Evolutionary conservation across 306 rosid species (phyloP), one percentile per base, ranked within the genome.

Genomic region (Sophora flavescens): DNA sequence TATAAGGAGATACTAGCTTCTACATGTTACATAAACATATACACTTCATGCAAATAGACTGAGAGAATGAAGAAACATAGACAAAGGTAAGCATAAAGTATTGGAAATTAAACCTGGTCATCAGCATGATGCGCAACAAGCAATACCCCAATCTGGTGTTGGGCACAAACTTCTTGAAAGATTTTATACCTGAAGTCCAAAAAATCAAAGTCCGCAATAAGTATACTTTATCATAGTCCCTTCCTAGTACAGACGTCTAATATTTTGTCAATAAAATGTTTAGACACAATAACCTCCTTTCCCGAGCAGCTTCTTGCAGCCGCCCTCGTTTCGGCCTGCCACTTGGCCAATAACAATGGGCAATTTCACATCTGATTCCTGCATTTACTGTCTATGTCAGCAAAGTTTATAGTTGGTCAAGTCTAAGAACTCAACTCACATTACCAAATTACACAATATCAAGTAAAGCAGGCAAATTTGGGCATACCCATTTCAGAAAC

Each of bases 261-360:
- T 18, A 15, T 47, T 54, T 39, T 39, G 68, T 62, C 11, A 51
- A 38, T 33, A 15, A 13, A 8, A 28, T 38, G 6, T 28, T 11
- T 22, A 54, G 17, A 38, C 71, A 7, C 11, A 76, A 59, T 66
- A 64, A 90, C 99, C 99, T 90, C 90, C 89, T 90, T 53, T 92
- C 93, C 33, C 97, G 96, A 57, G 99, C 99, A 54, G 93, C 93
- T 91, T 95, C 91, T 87, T 90, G 99, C 89, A 95, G 82, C 51
- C 87, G 97, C 41, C 99, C 97, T 76, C 78, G 97, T 88, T 88
- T 92, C 3, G 99, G 97, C 72, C 76, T 87, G 68, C 97, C 99
- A 74, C 64, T 87, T 33, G 68, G 62, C 99, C 99, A 95, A 87
- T 89, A 90, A 78, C 97, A 92, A 50, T 58, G 65, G 33, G 79